These are phyloP conservation scores for Microsporum audouinii DNA, from an alignment of 2,329 filamentous ascomycete species.

Conservation along the genomic window DNA sequence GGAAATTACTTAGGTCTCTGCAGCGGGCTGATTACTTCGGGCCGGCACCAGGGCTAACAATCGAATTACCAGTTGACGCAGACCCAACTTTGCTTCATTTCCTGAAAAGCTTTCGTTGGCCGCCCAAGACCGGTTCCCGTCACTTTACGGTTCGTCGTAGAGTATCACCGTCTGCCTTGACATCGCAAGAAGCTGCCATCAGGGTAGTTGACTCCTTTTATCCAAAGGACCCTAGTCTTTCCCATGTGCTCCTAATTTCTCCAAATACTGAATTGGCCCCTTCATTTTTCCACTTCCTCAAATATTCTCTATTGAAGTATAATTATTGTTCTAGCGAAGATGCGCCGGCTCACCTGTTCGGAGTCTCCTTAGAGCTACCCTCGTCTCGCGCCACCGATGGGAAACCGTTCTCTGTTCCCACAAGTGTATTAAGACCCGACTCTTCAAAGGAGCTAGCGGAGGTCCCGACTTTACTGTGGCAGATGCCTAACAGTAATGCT, in stretches of 20 bases:
- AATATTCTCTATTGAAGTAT: slow-evolving; percentile 66
- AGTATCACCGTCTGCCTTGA: slow-evolving; percentile 49
- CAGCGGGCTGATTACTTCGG: slow-evolving; percentile 63
- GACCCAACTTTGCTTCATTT: slow-evolving; percentile 55
- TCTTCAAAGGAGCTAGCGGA: slow-evolving; percentile 16
- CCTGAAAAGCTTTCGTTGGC: slow-evolving; percentile 57
- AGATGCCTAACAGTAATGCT: slow-evolving; percentile 72
- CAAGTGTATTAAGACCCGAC: slow-evolving; percentile 1
- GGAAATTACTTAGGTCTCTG: slow-evolving; percentile 67
- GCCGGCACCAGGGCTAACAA: slow-evolving; percentile 60
- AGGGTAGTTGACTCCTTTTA: slow-evolving; percentile 82
- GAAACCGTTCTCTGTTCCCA: slow-evolving; percentile 42
- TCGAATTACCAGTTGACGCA: slow-evolving; percentile 65
- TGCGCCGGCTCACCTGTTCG: slow-evolving; percentile 50
- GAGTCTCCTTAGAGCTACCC: slow-evolving; percentile 70
- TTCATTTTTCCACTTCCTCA: slow-evolving; percentile 76
- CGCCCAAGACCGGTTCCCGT: slow-evolving; percentile 39
- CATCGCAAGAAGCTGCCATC: slow-evolving; percentile 58
- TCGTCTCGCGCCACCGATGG: slow-evolving; percentile 42
- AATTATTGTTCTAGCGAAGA: slow-evolving; percentile 51
- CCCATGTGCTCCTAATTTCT: slow-evolving; percentile 75
- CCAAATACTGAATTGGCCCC: slow-evolving; percentile 68
- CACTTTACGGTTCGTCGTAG: slow-evolving; percentile 62
- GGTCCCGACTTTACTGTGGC: slow-evolving; percentile 63
- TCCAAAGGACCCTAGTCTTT: slow-evolving; percentile 51